Evolutionary conservation across 768 basidiomycete genomes (phyloP).

Genomic region (Panus rudis): DNA sequence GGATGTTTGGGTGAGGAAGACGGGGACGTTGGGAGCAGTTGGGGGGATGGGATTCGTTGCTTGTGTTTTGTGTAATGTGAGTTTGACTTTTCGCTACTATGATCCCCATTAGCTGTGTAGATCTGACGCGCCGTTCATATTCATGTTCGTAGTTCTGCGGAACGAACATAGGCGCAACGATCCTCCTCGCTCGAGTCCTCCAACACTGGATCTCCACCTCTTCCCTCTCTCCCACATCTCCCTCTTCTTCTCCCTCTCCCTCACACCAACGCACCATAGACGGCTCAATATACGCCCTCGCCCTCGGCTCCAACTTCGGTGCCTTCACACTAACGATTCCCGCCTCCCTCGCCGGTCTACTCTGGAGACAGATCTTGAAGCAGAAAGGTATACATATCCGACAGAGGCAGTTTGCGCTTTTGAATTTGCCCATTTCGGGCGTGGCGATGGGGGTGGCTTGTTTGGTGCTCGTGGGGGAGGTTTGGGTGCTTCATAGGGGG

Average conservation of each 20-base stretch:
- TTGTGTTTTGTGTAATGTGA: slow-evolving; percentile 66
- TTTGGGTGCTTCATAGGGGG: slow-evolving; percentile 34
- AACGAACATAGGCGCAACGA: slow-evolving; percentile 89
- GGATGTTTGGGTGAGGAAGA: slow-evolving; percentile 33
- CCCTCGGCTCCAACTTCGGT: slow-evolving; percentile 84
- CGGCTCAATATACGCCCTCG: slow-evolving; percentile 46
- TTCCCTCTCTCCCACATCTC: slow-evolving; percentile 6
- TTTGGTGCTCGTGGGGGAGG: slow-evolving; percentile 69
- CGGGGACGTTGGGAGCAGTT: slow-evolving; percentile 31
- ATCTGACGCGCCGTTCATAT: not conserved
- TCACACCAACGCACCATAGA: slow-evolving; percentile 15
- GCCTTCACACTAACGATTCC: slow-evolving; percentile 87
- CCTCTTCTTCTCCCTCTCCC: slow-evolving; percentile 6
- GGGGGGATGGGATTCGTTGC: slow-evolving; percentile 58
- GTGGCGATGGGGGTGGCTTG: slow-evolving; percentile 65
- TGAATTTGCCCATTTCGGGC: slow-evolving; percentile 65
- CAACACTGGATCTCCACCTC: slow-evolving; percentile 30
- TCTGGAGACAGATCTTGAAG: slow-evolving; percentile 70
- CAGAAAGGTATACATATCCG: slow-evolving; percentile 65
- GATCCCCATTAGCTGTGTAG: not conserved
- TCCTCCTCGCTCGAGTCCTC: slow-evolving; percentile 78
- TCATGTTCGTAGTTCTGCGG: slow-evolving; percentile 50
- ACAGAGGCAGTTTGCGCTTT: slow-evolving; percentile 58
- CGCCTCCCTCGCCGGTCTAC: slow-evolving; percentile 79
- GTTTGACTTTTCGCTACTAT: slow-evolving; percentile 9